phyloP scores from a whole-genome alignment of 139 green algal genomes.

The Picocystis salinarum region DNA sequence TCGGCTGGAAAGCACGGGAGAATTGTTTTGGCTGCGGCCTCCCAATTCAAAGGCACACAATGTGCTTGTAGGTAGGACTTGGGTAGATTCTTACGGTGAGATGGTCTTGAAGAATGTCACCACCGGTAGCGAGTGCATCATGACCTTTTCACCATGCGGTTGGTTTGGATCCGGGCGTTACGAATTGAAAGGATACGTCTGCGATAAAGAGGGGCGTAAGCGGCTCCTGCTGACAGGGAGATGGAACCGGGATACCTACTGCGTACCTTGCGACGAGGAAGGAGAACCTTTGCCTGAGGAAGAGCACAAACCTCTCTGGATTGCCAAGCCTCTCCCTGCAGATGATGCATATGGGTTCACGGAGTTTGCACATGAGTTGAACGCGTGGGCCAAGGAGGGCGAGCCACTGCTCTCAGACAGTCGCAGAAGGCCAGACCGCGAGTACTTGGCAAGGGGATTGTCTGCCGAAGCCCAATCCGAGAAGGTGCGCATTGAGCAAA shows the following conservation, averaged over 20 bases:
- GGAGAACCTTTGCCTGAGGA: constrained; percentile 31
- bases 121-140: constrained; percentile 41
- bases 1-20: constrained; percentile 40
- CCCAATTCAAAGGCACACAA: constrained; percentile 77
- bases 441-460: constrained; percentile 28
- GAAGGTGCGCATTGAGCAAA: constrained; percentile 8
- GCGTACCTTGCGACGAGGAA: constrained; percentile 38
- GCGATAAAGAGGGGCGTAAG: constrained; percentile 38
- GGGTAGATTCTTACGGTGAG: constrained; percentile 75
- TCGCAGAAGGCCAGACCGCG: constrained; percentile 35
- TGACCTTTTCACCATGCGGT: constrained; percentile 77
- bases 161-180: constrained; percentile 75
- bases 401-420: constrained; percentile 55
- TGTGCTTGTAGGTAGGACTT: constrained; percentile 75
- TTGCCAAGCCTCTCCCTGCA: constrained; percentile 36
- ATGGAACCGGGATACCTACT: constrained; percentile 63
- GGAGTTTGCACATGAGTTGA: constrained; percentile 64
- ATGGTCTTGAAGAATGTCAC: constrained; percentile 56
- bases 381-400: constrained; percentile 29
- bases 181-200: constrained; percentile 38
- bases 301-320: constrained; percentile 45
- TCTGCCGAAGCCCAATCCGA: constrained; percentile 8
- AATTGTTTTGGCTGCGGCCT: constrained; percentile 67
- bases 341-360: constrained; percentile 80
- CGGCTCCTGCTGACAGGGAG: constrained; percentile 46